phyloP scores from a whole-genome alignment of 83 land plant genomes.

The Picea abies region DNA sequence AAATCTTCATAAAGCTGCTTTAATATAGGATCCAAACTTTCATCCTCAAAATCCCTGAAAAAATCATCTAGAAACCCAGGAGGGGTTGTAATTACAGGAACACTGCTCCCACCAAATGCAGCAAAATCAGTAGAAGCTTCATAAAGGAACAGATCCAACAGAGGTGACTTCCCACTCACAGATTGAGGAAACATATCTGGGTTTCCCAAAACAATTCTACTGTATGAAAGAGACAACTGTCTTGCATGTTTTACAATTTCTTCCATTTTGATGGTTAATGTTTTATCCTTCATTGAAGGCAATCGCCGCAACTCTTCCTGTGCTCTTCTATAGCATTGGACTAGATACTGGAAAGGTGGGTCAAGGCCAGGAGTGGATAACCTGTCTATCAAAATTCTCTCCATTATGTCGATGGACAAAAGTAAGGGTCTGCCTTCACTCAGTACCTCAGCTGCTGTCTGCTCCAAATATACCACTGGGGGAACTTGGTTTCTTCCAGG shows the following conservation, averaged over 20 bases:
- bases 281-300: slow-evolving; percentile 69
- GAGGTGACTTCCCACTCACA: slow-evolving; percentile 16
- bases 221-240: slow-evolving; percentile 70
- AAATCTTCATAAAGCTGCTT: slow-evolving; percentile 69
- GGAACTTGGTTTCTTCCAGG: slow-evolving; percentile 21
- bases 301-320: slow-evolving; percentile 73
- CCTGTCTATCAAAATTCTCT: slow-evolving; percentile 77
- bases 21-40: slow-evolving; percentile 62
- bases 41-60: slow-evolving; percentile 64
- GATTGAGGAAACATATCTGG: slow-evolving; percentile 73
- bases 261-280: slow-evolving; percentile 42
- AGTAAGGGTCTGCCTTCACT: slow-evolving; percentile 69
- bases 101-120: slow-evolving; percentile 33
- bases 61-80: slow-evolving; percentile 85
- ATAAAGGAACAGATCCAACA: slow-evolving; percentile 56
- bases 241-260: slow-evolving; percentile 50
- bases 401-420: slow-evolving; percentile 72
- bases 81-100: slow-evolving; percentile 27
- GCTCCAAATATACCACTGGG: slow-evolving; percentile 67
- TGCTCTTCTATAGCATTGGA: slow-evolving; percentile 76
- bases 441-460: slow-evolving; percentile 84
- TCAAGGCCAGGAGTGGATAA: slow-evolving; percentile 50
- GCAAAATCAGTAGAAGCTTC: slow-evolving; percentile 45
- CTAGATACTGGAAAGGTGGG: slow-evolving; percentile 67
- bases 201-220: slow-evolving; percentile 76